Conservation (phyloP, 805 yeast species). For the Clavispora asparagi region DNA sequence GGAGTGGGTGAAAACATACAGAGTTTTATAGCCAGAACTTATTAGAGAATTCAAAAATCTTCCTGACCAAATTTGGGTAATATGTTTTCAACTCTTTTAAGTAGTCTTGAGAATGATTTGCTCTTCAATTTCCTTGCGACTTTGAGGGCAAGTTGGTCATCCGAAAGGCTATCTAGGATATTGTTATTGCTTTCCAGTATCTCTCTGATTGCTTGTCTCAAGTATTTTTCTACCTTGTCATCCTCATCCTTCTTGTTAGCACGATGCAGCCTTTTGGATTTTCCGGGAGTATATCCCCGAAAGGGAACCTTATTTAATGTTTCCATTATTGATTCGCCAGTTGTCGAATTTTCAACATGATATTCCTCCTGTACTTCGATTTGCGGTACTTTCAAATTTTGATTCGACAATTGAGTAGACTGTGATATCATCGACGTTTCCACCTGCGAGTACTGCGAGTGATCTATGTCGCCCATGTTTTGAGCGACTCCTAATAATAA, state of each 20-base stretch:
- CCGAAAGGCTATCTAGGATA: conserved; percentile 4
- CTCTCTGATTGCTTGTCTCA: conserved; percentile 1
- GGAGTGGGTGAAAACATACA: conserved; percentile 44
- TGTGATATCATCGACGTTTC: conserved; percentile 8
- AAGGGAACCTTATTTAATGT: neutral
- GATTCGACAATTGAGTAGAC: conserved; percentile 5
- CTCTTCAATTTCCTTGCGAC: conserved; percentile 10
- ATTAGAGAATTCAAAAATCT: neutral
- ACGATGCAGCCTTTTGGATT: neutral
- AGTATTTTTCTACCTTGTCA: neutral
- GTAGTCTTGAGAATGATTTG: conserved; percentile 7
- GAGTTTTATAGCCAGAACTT: neutral
- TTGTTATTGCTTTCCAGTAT: conserved; percentile 5
- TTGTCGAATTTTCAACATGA: neutral
- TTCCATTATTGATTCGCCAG: neutral
- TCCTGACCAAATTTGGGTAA: neutral
- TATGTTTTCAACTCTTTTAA: conserved; percentile 11
- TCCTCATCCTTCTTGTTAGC: neutral
- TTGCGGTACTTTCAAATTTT: neutral
- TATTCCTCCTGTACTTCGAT: neutral
- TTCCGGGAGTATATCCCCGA: neutral
- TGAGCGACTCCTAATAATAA: conserved; percentile 5
- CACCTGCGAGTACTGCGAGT: neutral
- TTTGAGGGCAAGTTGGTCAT: conserved; percentile 10
- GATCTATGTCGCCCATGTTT: neutral